Base-by-base conservation (phyloP, 768 basidiomycete species). In the Tephrocybe sp. region DNA sequence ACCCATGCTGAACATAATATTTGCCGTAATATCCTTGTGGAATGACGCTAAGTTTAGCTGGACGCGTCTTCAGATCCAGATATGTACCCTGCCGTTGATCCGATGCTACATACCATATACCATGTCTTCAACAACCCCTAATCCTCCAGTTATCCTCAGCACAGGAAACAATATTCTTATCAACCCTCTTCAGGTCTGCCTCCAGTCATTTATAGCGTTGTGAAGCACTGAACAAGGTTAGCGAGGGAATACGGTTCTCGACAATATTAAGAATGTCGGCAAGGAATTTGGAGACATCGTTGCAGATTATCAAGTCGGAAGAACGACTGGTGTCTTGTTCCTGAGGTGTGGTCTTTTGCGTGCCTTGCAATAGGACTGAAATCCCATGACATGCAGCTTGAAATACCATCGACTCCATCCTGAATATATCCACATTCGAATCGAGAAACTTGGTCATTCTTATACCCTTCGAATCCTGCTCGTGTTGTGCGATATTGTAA, bases 321-420 rank as follows among this genome's bases (percentile, higher is more conserved):
- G 86, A 17, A 98, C 95, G 22, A 94, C 93, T 1, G 89, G 94
- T 16, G 88, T 95, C 9, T 69, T 99, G 19, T 99, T 88, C 65
- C 79, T 99, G 48, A 96, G 93, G 97, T 89, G 50, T 59, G 60
- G 33, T 22, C 8, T 22, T 19, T 32, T n/a, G n/a, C n/a, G 42
- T 32, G 23, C 31, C 22, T 53, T 19, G 26, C 48, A 22, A 39
- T 17, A 32, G 41, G 1, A 13, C 19, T 19, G 11, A 30, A 16
- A 9, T 16, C 45, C 40, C 17, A 51, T 14, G 14, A 17, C 8
- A 8, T 30, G 16, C 53, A 98, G 97, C 64, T 66, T 98, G 57
- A 89, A 84, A 62, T 98, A 98, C 59, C 95, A 98, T 62, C 88
- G 95, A 45, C 79, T 99, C 12, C 97, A 98, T 67, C 97, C 97